Evolutionary conservation across 1,139 yeast species (phyloP).

Genomic region (Saccharomycopsis phalli): DNA sequence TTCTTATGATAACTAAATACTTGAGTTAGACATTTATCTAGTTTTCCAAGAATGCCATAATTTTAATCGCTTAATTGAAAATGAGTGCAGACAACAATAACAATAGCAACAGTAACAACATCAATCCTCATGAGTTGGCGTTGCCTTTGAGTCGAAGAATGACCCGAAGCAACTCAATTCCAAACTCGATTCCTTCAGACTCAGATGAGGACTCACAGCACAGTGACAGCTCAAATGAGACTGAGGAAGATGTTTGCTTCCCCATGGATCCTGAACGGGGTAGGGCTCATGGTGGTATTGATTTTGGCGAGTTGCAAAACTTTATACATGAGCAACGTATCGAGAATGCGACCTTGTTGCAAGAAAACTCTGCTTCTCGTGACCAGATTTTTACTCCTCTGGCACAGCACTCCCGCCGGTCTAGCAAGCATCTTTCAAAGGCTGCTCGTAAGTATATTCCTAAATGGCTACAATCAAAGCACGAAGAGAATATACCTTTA

Average conservation of each 20-base stretch:
- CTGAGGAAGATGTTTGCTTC: slow-evolving; percentile 96
- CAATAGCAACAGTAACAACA: no score
- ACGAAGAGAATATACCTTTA: neutral
- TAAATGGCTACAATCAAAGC: slow-evolving; percentile 21
- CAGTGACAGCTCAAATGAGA: slow-evolving; percentile 67
- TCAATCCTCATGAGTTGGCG: no score
- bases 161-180: slow-evolving; percentile 7
- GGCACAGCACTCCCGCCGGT: neutral
- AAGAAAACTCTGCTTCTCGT: slow-evolving; percentile 3
- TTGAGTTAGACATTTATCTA: no score
- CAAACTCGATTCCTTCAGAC: slow-evolving; percentile 9
- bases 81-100: neutral
- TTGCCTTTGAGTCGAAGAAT: no score
- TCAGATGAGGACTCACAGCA: slow-evolving; percentile 60
- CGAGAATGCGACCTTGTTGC: slow-evolving; percentile 21
- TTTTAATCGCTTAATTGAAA: neutral
- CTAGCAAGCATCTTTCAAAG: slow-evolving; percentile 26
- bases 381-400: no score
- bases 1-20: no score
- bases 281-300: slow-evolving; percentile 51
- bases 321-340: slow-evolving; percentile 44
- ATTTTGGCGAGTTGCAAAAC: slow-evolving; percentile 71
- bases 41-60: slow-evolving; percentile 1
- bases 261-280: slow-evolving; percentile 70
- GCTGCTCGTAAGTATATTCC: slow-evolving; percentile 64